Evolutionary conservation across 176 grass and related monocot genomes (phyloP), one percentile per base, ranked within the genome.

Genomic region (Oryza rufipogon): DNA sequence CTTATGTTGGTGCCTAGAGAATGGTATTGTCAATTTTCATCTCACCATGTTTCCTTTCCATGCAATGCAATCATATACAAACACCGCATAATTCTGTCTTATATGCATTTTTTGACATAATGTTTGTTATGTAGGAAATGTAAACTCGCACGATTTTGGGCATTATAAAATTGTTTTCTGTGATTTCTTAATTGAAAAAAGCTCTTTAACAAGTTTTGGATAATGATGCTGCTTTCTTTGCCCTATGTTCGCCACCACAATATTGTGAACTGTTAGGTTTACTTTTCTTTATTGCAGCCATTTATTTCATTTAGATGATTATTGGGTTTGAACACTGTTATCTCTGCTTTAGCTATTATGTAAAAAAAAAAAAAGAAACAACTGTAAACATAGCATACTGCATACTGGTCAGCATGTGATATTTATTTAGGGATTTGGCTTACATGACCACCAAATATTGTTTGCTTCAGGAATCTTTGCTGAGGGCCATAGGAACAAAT

Each of bases 301-400:
- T 86, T 80, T 47, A 52, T 85, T 61, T 38, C 48, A 15, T 75
- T 44, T 41, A 39, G 39, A 70, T 75, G 5, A 42, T 64, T 80
- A 25, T 26, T 69, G 71, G 48, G 49, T 28, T 63, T 33, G 42
- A 38, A 16, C 17, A 46, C 47, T 79, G 48, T 39, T 72, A 79
- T 73, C 4, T 71, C 36, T 89, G 26, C 17, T 80, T 80, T 70
- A 32, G 22, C 64, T 54, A 85, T 75, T 46, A 32, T 81, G 25
- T 48, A 77, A 49, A 49, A 49, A 17, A 8, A n/a, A n/a, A 75
- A 16, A 77, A 32, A 32, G 30, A 32, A 32, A 32, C 30, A 32
- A 61, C 25, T 80, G 61, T 71, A 52, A 51, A 19, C 16, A 8
- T 69, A 76, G 19, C 47, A 14, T 39, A 39, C 38, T 39, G 39